phyloP scores from a whole-genome alignment of 495 filamentous ascomycete genomes.

The Neurospora discreta region DNA sequence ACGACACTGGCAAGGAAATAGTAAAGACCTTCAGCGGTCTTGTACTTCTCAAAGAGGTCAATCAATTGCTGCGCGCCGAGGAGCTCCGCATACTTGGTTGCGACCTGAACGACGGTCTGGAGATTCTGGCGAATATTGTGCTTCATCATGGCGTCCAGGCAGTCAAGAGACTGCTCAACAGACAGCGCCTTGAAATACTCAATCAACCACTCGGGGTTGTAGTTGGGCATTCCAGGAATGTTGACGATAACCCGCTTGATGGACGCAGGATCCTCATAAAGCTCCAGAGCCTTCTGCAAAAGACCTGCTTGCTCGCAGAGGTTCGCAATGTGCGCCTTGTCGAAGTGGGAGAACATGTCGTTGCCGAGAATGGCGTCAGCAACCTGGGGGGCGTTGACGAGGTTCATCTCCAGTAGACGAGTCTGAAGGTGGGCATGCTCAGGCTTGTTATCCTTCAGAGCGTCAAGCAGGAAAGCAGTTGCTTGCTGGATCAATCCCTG shows the following conservation, averaged over 20 bases:
- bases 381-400: conserved; percentile 90
- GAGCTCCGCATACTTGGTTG: conserved; percentile 95
- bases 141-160: conserved; percentile 90
- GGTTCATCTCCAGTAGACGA: conserved; percentile 93
- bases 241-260: conserved; percentile 80
- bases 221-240: conserved; percentile 67
- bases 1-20: conserved; percentile 97
- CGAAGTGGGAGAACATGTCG: conserved; percentile 94
- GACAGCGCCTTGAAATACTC: conserved; percentile 88
- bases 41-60: conserved; percentile 92
- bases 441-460: conserved; percentile 83
- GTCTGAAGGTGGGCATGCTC: conserved; percentile 93
- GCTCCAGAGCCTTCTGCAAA: conserved; percentile 81
- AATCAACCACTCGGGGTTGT: conserved; percentile 81
- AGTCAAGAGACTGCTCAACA: conserved; percentile 88
- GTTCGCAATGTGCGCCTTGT: conserved; percentile 73
- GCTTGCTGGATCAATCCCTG: conserved; percentile 97
- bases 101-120: conserved; percentile 84
- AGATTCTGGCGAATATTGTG: conserved; percentile 95
- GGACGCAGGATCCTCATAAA: conserved; percentile 79
- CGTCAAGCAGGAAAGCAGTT: conserved; percentile 92
- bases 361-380: conserved; percentile 95
- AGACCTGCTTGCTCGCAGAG: conserved; percentile 88
- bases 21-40: conserved; percentile 91
- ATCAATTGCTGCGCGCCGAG: conserved; percentile 84